Evolutionary conservation across 176 grass and related monocot species (phyloP), one percentile per base, ranked within the genome.

Genomic region (Hyparrhenia diplandra): DNA sequence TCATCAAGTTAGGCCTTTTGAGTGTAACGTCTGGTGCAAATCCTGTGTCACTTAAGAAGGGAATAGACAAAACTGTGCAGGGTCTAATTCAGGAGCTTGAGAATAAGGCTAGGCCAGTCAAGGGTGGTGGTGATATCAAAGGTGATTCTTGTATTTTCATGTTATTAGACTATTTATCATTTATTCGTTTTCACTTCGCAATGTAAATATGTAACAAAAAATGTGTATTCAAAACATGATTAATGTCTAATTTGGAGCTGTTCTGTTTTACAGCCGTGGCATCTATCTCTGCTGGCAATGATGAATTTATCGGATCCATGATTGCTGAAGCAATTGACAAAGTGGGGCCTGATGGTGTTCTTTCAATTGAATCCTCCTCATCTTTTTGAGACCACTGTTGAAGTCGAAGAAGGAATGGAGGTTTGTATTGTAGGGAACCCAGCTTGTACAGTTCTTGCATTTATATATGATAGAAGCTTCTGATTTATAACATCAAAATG

Each of bases 361-460:
- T 97, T 80, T 97, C 91, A 18, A 97, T 94, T 7, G 91, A 97
- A 76, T 97, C 94, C 10, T 97, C 94, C 2, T 97, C 94, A 16
- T 97, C 94, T 54, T 97, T n/a, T 97, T 63, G 91, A 94, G 79
- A 97, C 94, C 30, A 97, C 91, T 41, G 87, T 97, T 86, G 91
- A 97, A 4, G 94, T 97, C 58, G 94, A 97, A 90, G 94, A 97
- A 88, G 94, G 94, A 67, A 97, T 97, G 94, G 91, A 97, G 94
- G 94, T 97, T 76, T 59, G 85, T 88, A 66, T n/a, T n/a, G n/a
- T n/a, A n/a, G 13, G 58, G 77, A 57, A 67, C 42, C 32, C 59
- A 58, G 5, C 32, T 29, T 64, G 25, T 67, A 23, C n/a, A n/a
- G 21, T 42, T 39, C 18, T 76, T 20, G 0, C 4, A 10, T 63